Conservation (phyloP, 2,329 filamentous ascomycete genomes). For the Hypocrella siamensis region DNA sequence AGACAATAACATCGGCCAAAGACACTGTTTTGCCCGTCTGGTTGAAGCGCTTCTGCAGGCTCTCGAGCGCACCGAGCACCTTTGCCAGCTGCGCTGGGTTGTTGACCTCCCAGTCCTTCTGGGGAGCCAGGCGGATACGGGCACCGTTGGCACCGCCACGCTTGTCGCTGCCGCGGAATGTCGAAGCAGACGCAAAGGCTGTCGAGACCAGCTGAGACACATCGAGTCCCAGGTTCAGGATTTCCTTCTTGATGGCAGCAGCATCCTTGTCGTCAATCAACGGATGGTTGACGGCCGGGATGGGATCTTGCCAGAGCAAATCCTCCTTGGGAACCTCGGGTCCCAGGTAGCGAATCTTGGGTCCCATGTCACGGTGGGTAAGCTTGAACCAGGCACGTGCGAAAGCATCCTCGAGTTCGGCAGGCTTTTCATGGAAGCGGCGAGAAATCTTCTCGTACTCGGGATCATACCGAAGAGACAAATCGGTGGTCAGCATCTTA, state of each 20-base stretch:
- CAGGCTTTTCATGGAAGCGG: conserved; percentile 51
- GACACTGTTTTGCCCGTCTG: conserved; percentile 55
- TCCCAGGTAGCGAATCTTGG: conserved; percentile 53
- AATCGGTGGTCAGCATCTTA: conserved; percentile 63
- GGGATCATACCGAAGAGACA: conserved; percentile 57
- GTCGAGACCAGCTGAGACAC: conserved; percentile 45
- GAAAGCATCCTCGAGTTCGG: conserved; percentile 55
- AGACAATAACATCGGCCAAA: conserved; percentile 63
- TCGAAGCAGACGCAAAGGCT: conserved; percentile 56
- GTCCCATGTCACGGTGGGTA: conserved; percentile 65
- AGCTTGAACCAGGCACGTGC: conserved; percentile 72
- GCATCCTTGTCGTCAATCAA: conserved; percentile 48
- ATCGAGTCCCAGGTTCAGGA: conserved; percentile 46
- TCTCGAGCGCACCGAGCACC: conserved; percentile 46
- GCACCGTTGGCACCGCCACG: conserved; percentile 70
- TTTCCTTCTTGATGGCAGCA: conserved; percentile 49
- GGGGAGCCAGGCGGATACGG: conserved; percentile 58
- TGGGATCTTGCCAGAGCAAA: conserved; percentile 60
- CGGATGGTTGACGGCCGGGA: conserved; percentile 42
- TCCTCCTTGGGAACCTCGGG: conserved; percentile 58
- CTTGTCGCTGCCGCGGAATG: conserved; percentile 64
- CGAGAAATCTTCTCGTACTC: conserved; percentile 62
- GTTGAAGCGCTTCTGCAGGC: conserved; percentile 53
- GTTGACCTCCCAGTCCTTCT: conserved; percentile 60
- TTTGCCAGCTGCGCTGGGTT: conserved; percentile 50